phyloP scores from a whole-genome alignment of 2,329 filamentous ascomycete species.

The Ophiocordyceps unilateralis region DNA sequence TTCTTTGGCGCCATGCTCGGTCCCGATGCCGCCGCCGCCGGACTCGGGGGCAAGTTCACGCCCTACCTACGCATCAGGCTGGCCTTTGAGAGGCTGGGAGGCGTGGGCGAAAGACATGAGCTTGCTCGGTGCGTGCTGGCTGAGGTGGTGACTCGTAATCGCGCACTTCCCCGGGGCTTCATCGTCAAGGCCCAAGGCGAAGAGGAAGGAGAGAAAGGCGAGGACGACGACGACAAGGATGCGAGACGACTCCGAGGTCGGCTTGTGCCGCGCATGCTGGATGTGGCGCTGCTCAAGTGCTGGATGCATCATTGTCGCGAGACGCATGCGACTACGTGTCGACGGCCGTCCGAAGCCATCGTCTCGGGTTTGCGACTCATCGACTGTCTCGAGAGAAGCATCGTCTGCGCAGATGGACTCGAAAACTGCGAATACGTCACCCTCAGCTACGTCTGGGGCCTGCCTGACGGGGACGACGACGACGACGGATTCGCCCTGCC shows the following conservation, averaged over 20 bases:
- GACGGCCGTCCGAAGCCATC: slow-evolving; percentile 7
- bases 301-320: slow-evolving; percentile 19
- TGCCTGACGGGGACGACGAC: slow-evolving; percentile 5
- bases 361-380: slow-evolving; percentile 15
- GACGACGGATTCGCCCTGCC: slow-evolving; percentile 6
- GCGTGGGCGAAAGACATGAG: slow-evolving; percentile 18
- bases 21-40: slow-evolving; percentile 5
- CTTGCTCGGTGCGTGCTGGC: slow-evolving; percentile 17
- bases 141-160: slow-evolving; percentile 19
- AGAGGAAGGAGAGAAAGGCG: too few relatives aligned
- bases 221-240: slow-evolving; percentile 7
- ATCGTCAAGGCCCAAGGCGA: slow-evolving; percentile 12
- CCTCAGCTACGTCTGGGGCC: slow-evolving; percentile 18
- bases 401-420: slow-evolving; percentile 14
- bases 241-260: slow-evolving; percentile 12
- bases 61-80: slow-evolving; percentile 20
- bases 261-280: slow-evolving; percentile 12
- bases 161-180: slow-evolving; percentile 19
- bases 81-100: slow-evolving; percentile 18
- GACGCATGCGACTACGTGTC: slow-evolving; percentile 9
- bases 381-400: slow-evolving; percentile 12
- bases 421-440: slow-evolving; percentile 13
- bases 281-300: slow-evolving; percentile 11
- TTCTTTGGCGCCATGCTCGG: slow-evolving; percentile 20
- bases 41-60: slow-evolving; percentile 15